phyloP scores from a whole-genome alignment of 2,329 filamentous ascomycete genomes.

The Hymenoscyphus repandus region DNA sequence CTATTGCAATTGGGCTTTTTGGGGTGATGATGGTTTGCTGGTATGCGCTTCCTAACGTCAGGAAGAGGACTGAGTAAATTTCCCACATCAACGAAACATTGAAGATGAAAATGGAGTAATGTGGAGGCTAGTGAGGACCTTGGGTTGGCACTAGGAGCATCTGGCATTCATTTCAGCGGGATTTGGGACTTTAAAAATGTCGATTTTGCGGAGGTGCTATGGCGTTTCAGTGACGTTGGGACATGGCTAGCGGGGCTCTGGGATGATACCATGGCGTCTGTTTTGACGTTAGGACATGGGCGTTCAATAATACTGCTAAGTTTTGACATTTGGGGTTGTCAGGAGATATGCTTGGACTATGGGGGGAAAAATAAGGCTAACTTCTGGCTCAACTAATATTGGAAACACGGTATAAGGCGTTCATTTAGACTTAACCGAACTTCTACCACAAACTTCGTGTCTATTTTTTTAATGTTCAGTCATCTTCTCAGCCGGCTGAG shows the following conservation, averaged over 20 bases:
- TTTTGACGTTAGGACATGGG: constrained; percentile 19
- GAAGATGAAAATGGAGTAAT: not conserved
- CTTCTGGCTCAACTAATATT: no score
- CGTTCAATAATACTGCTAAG: not conserved
- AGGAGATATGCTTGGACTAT: no score
- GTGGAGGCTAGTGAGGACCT: not conserved
- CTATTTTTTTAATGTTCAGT: no score
- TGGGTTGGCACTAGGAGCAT: not conserved
- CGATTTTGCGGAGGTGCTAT: constrained; percentile 19
- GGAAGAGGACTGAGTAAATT: constrained; percentile 55
- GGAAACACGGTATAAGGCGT: no score
- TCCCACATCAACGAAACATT: not conserved
- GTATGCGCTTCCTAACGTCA: constrained; percentile 50
- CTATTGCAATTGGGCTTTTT: constrained; percentile 63
- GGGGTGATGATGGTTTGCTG: constrained; percentile 60
- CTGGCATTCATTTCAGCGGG: not conserved
- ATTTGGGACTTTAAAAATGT: not conserved
- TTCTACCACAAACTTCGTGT: no score
- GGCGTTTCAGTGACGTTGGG: constrained; percentile 24
- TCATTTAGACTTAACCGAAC: no score
- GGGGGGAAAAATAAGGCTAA: no score
- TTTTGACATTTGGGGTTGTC: no score
- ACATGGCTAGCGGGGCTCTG: constrained; percentile 19
- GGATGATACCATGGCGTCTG: constrained; percentile 17
- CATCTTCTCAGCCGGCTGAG: no score